Evolutionary conservation across 2,329 filamentous ascomycete genomes (phyloP).

Genomic region (Fusarium annulatum): DNA sequence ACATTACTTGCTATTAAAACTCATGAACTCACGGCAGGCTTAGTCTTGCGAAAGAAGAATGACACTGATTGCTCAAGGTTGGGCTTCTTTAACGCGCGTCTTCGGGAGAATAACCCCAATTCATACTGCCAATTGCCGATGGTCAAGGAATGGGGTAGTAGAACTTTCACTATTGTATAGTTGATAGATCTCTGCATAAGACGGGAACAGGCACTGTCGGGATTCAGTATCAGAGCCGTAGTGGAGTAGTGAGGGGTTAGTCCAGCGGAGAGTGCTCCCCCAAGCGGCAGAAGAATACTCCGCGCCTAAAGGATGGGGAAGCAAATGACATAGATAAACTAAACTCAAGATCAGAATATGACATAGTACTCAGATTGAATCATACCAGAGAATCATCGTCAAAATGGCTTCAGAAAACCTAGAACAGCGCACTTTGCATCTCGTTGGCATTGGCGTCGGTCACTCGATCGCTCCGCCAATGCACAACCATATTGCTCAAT

Average conservation of each 20-base stretch:
- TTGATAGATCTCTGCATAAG: fast-evolving
- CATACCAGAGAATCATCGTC: fast-evolving
- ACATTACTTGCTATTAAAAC: background rate
- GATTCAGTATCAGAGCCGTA: fast-evolving
- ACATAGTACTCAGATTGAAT: fast-evolving
- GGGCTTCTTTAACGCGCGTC: background rate
- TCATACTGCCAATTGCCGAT: background rate
- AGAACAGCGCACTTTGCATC: background rate
- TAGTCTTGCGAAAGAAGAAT: background rate
- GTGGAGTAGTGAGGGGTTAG: background rate
- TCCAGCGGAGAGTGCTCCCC: background rate
- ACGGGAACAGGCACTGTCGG: fast-evolving
- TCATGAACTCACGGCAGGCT: too few relatives aligned
- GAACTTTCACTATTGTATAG: background rate
- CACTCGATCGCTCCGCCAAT: slow-evolving; percentile 19
- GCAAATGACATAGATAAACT: background rate
- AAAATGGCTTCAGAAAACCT: background rate
- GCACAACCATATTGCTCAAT: slow-evolving; percentile 13
- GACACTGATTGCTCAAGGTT: background rate
- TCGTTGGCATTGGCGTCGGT: slow-evolving; percentile 14
- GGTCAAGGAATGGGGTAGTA: fast-evolving
- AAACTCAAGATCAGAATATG: fast-evolving
- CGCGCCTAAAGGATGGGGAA: background rate
- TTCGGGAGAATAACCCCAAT: too few relatives aligned
- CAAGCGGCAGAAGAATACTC: slow-evolving; percentile 13